Conservation (phyloP, 108 stramenopile species). For the Bacterosira constricta region DNA sequence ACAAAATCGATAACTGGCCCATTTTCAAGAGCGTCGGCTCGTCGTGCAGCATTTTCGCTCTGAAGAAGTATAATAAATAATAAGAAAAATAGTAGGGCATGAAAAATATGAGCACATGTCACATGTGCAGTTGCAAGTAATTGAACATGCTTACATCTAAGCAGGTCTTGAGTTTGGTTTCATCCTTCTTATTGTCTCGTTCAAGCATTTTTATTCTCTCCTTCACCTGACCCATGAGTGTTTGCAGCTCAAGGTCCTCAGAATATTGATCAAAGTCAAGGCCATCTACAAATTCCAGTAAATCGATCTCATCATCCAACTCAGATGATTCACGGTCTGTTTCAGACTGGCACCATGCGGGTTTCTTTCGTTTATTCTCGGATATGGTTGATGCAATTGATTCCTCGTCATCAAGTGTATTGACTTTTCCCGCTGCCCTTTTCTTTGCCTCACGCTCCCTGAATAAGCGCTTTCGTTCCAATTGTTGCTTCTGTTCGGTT, state of each 20-base stretch:
- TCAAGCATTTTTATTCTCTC: conserved; percentile 49
- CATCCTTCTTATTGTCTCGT: conserved; percentile 51
- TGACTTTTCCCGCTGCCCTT: conserved; percentile 16
- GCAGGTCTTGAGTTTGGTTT: conserved; percentile 37
- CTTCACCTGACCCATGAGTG: conserved; percentile 50
- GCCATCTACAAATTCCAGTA: conserved; percentile 74
- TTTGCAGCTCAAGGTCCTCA: conserved; percentile 73
- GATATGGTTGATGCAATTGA: neutral
- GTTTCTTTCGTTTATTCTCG: conserved; percentile 40
- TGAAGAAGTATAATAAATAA: neutral
- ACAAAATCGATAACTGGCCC: conserved; percentile 21
- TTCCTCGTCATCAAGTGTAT: conserved; percentile 12
- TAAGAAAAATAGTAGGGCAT: neutral
- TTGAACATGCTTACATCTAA: conserved; percentile 31
- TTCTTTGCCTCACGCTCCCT: conserved; percentile 62
- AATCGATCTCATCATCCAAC: conserved; percentile 66
- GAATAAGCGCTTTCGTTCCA: conserved; percentile 36
- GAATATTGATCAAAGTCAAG: conserved; percentile 83
- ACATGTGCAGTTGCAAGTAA: too few relatives aligned
- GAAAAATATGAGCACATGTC: neutral
- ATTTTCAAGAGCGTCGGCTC: conserved; percentile 29
- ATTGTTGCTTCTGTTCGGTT: conserved; percentile 20
- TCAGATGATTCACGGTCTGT: conserved; percentile 40
- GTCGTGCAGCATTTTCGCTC: conserved; percentile 48
- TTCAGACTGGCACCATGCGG: conserved; percentile 85